A percentile compares a stretch with the other conserved stretches of the same genome.
phyloP scores from a whole-genome alignment of 1,284 basidiomycete species.

The Austroboletus niveus region DNA sequence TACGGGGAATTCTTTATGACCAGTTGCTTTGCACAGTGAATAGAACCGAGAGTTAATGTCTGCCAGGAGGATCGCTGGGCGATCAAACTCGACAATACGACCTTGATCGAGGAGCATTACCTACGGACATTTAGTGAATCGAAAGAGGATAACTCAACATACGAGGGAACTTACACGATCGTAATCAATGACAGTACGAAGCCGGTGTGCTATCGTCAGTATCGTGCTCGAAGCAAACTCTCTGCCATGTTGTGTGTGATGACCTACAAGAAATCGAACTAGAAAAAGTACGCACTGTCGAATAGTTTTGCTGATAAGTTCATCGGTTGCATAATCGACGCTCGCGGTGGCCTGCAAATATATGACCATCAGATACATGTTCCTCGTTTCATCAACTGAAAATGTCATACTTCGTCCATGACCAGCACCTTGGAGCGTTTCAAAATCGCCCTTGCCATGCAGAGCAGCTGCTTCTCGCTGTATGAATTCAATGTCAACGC shows the following conservation, averaged over 20 bases:
- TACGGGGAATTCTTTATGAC: slow-evolving; percentile 74
- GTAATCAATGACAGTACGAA: slow-evolving; percentile 69
- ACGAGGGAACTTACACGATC: slow-evolving; percentile 45
- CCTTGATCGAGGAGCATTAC: slow-evolving; percentile 89
- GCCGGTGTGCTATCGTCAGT: slow-evolving; percentile 68
- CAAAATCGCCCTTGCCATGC: slow-evolving; percentile 65
- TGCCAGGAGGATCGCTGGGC: slow-evolving; percentile 64
- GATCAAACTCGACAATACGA: slow-evolving; percentile 78
- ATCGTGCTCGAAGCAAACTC: slow-evolving; percentile 67
- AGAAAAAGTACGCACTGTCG: slow-evolving; percentile 43
- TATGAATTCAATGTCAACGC: neutral
- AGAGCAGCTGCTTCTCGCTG: slow-evolving; percentile 61
- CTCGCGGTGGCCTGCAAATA: slow-evolving; percentile 33
- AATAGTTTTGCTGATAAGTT: slow-evolving; percentile 58
- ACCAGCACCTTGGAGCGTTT: slow-evolving; percentile 56
- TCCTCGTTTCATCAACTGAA: neutral
- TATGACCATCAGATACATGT: neutral
- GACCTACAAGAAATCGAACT: neutral
- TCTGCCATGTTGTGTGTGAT: slow-evolving; percentile 35
- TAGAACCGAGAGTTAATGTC: slow-evolving; percentile 72
- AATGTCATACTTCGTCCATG: slow-evolving; percentile 50
- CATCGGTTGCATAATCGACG: slow-evolving; percentile 65
- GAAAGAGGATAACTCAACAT: slow-evolving; percentile 12
- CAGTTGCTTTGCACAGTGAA: slow-evolving; percentile 78
- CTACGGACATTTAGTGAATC: slow-evolving; percentile 33